These are phyloP conservation scores for barrel medic (Medicago truncatula) DNA, from an alignment of 306 rosid genomes.

Conservation along the genomic window MtrunA17r5.0-ANR NC_053043.1:11934501-11935000, in stretches of 20 bases:
- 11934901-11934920: slow-evolving; percentile 37
- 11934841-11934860: slow-evolving; percentile 36
- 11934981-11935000: slow-evolving; percentile 45
- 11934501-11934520: too few species aligned
- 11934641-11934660: not conserved
- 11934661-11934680: not conserved
- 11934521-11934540: too few species aligned
- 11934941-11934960: slow-evolving; percentile 55
- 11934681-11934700: slow-evolving; percentile 36
- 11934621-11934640: not conserved
- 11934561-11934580: too few species aligned
- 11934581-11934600: too few species aligned
- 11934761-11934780: slow-evolving; percentile 20
- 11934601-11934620: not conserved
- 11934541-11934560: too few species aligned
- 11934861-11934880: slow-evolving; percentile 27
- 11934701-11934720: slow-evolving; percentile 44
- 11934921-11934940: slow-evolving; percentile 55
- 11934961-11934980: slow-evolving; percentile 43
- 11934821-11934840: slow-evolving; percentile 36
- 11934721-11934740: slow-evolving; percentile 36
- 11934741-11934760: slow-evolving; percentile 21
- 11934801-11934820: slow-evolving; percentile 49
- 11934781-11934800: slow-evolving; percentile 44
- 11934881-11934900: slow-evolving; percentile 51